phyloP scores from a whole-genome alignment of 1,284 basidiomycete species.

The Trametes versicolor region DNA sequence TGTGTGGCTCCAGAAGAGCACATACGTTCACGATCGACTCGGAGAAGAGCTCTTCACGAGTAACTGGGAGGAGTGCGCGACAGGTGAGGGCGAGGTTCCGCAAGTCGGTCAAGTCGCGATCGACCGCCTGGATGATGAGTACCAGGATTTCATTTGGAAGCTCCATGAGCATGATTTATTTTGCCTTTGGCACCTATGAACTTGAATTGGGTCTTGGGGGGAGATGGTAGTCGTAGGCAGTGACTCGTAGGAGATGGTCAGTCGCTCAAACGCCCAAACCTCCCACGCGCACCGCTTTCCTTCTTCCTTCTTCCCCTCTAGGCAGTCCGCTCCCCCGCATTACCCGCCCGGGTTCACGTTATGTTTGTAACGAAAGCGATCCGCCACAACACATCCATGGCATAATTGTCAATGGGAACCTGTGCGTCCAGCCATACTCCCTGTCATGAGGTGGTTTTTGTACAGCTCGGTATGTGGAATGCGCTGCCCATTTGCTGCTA shows the following conservation, averaged over 20 bases:
- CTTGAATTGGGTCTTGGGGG: no score
- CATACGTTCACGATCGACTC: conserved; percentile 3
- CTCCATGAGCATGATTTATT: not conserved
- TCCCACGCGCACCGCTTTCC: not conserved
- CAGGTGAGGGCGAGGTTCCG: conserved; percentile 11
- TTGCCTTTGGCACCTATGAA: no score
- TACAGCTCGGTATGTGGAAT: no score
- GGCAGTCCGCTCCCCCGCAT: not conserved
- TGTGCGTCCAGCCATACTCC: no score
- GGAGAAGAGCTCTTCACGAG: conserved; percentile 23
- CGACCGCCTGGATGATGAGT: not conserved
- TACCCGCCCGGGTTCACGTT: no score
- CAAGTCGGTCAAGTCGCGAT: conserved; percentile 8
- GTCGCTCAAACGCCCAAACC: not conserved
- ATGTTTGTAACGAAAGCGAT: no score
- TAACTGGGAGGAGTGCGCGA: conserved; percentile 11
- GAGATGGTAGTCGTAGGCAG: no score
- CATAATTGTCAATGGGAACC: no score
- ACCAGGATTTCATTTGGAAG: not conserved
- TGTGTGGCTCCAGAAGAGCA: not conserved
- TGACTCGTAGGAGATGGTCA: not conserved
- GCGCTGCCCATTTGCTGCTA: no score
- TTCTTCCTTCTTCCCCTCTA: not conserved
- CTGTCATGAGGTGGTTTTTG: no score
- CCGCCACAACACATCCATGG: no score